Conservation (phyloP, 192 early-diverging fungal species). For the Coemansia sp. region DNA sequence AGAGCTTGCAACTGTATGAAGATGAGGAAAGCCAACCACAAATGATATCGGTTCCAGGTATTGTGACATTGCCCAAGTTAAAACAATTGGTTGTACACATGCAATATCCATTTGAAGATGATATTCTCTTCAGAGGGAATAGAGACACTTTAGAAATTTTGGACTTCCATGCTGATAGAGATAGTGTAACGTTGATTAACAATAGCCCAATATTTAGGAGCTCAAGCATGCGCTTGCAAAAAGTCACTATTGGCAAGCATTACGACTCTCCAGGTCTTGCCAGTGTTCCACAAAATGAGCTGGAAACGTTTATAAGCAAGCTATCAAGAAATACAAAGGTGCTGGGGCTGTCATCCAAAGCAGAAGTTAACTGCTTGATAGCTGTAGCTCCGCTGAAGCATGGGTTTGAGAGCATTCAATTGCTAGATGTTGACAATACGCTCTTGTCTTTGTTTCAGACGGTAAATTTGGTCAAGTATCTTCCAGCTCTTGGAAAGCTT, state of each 20-base stretch:
- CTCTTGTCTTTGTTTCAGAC: neutral
- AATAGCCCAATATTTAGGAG: neutral
- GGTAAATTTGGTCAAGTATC: neutral
- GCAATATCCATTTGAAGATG: conserved; percentile 2
- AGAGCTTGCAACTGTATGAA: neutral
- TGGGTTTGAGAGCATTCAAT: neutral
- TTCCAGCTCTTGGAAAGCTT: neutral
- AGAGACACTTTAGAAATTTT: neutral
- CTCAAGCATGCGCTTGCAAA: neutral
- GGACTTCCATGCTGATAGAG: neutral
- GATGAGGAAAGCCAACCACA: neutral
- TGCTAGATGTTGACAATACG: neutral
- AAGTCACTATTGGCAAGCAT: neutral
- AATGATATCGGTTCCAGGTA: neutral
- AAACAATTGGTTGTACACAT: neutral
- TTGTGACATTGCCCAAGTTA: conserved; percentile 4
- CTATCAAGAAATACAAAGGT: too few relatives aligned
- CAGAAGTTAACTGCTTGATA: neutral
- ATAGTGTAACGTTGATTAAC: neutral
- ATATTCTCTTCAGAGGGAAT: conserved; percentile 8
- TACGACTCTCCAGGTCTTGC: neutral
- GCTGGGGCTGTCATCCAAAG: too few relatives aligned
- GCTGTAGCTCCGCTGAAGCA: neutral
- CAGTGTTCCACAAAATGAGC: neutral
- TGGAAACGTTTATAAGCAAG: neutral